phyloP scores from a whole-genome alignment of 169 alveolate species.

The Condylostoma magnum region DNA sequence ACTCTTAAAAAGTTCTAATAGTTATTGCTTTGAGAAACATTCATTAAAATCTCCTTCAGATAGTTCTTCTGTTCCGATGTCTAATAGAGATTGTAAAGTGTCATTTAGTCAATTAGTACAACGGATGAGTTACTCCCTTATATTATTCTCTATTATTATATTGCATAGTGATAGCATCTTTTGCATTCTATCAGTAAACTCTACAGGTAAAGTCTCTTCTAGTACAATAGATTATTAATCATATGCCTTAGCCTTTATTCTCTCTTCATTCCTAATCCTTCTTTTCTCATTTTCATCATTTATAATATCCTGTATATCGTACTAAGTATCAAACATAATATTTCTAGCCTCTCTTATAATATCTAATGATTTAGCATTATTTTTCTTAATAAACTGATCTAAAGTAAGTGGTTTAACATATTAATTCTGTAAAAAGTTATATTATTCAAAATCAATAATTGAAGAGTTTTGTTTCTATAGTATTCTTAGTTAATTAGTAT shows the following conservation, averaged over 20 bases:
- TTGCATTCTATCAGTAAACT: neutral
- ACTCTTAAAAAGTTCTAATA: neutral
- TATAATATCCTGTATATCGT: slow-evolving; percentile 20
- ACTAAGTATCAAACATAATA: slow-evolving; percentile 23
- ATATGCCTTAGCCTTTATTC: slow-evolving; percentile 3
- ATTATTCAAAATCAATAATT: neutral
- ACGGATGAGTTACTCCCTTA: neutral
- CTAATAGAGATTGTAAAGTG: neutral
- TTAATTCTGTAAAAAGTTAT: neutral
- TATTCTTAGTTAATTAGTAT: neutral
- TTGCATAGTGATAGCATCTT: neutral
- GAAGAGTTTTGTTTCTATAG: neutral
- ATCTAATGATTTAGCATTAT: neutral
- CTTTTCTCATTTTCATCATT: slow-evolving; percentile 5
- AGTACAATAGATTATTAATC: slow-evolving; percentile 9
- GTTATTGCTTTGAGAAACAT: no score
- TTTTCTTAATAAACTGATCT: neutral
- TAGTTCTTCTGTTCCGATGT: neutral
- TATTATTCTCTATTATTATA: neutral
- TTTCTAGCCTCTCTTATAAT: slow-evolving; percentile 13
- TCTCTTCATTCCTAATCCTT: slow-evolving; percentile 3
- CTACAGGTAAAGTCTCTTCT: slow-evolving; percentile 8
- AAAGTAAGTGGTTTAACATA: neutral
- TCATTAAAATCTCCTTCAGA: neutral
- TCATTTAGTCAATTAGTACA: neutral